phyloP scores from a whole-genome alignment of 345 rosid genomes.

The Moricandia arvensis region DNA sequence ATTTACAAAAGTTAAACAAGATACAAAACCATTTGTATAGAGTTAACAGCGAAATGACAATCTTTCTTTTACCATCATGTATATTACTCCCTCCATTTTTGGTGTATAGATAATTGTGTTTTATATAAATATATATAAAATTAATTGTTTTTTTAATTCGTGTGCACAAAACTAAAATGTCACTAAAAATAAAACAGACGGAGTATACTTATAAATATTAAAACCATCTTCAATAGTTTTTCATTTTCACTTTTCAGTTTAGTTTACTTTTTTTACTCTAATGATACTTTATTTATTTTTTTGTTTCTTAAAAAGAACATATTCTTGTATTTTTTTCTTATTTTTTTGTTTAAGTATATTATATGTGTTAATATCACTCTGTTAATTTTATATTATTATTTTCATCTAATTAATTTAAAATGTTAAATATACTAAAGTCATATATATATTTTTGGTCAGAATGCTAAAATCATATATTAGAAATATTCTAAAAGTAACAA shows the following conservation, averaged over 20 bases:
- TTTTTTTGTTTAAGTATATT: background rate
- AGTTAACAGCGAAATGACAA: background rate
- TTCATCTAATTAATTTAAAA: background rate
- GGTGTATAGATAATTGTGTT: too few species aligned
- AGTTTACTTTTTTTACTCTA: background rate
- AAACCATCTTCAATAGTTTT: background rate
- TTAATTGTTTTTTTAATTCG: too few species aligned
- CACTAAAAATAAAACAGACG: too few species aligned
- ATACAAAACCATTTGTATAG: background rate
- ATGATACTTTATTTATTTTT: background rate
- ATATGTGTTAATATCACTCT: background rate
- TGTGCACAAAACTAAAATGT: too few species aligned
- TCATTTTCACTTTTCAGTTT: background rate
- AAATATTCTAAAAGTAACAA: too few species aligned
- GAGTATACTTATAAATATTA: background rate
- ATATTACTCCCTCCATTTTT: too few species aligned
- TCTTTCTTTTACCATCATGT: background rate
- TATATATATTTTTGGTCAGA: too few species aligned
- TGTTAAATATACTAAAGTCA: background rate
- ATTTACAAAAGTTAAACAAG: background rate
- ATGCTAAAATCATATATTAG: too few species aligned
- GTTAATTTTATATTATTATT: background rate
- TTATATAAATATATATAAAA: too few species aligned
- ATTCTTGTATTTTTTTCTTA: background rate
- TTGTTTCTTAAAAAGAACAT: too few species aligned